Evolutionary conservation across 2,329 filamentous ascomycete species (phyloP), one percentile per base, ranked within the genome.

Genomic region (Apiospora arundinis): DNA sequence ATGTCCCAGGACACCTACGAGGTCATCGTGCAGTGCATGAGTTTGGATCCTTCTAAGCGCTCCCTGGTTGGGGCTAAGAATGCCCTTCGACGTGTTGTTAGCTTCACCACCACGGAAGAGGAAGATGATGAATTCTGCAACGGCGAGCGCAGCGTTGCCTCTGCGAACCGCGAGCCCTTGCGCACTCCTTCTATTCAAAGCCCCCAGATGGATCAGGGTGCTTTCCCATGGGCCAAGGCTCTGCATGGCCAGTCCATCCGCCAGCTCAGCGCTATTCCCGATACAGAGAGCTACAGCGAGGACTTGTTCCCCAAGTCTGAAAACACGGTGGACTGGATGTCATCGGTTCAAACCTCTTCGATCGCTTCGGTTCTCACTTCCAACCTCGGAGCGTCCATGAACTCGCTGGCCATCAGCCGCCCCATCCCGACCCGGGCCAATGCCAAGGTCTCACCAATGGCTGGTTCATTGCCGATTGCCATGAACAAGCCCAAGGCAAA

Each of bases 1-100:
- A 97, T 99, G 95, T 98, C 95, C 68, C 94, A 97, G 82, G 96
- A 99, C 82, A 98, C 96, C 0, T 99, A 93, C 79, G 95, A 98
- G 82, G 94, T 99, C 75, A 91, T 99, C 82, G 91, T 92, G 69
- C 90, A 97, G 83, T 97, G 94, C 81, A 90, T 99, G 89, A 94
- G 94, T 77, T 85, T 99, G 76, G 95, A 99, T 80, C 96, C 96
- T 14, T 89, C 88, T 81, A 97, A 95, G 86, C 93, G 96, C 70
- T 97, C 95, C 45, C 86, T 99, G 67, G 85, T 88, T 44, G 93
- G 90, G 72, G 91, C 94, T 73, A 93, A 93, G 75, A 89, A 94
- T 69, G 93, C 93, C 69, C 90, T 99, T 45, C 84, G 91, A 74
- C 92, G 93, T 69, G 92, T 93, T 67, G 88, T 97, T 75, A 95